Evolutionary conservation across 75 land plant species (phyloP), one percentile per base, ranked within the genome.

Genomic region (Isoetes taiwanensis): DNA sequence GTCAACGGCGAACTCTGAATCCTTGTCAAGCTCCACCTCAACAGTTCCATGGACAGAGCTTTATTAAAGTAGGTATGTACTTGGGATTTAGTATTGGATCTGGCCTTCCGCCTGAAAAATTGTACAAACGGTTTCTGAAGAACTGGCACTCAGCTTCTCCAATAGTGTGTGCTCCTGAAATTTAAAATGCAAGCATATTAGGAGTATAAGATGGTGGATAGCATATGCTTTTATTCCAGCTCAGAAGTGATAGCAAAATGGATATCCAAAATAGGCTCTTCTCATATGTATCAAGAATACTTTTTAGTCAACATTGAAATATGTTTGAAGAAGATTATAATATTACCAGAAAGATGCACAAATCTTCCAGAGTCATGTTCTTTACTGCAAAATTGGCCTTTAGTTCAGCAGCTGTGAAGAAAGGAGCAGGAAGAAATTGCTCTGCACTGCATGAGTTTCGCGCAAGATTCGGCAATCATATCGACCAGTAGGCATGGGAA

Each of bases 331-430:
- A n/a, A n/a, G n/a, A n/a, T n/a, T n/a, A n/a, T n/a, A n/a, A n/a
- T n/a, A n/a, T n/a, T 46, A 46, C 50, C 50, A 19, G 50, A 46
- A 19, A 46, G 25, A 23, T 46, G 50, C 25, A 46, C 50, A n/a
- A 46, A 23, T 46, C 50, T n/a, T 46, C 50, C 12, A 46, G 21
- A n/a, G 50, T 46, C 8, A 46, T 16, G 16, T 46, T 46, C 23
- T 46, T 16, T n/a, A 19, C 4, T 4, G 16, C 50, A n/a, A 46
- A 46, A 23, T n/a, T 46, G 16, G 6, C 50, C 16, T 46, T 46
- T 6, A 46, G 50, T n/a, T 46, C 25, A 6, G 50, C 4, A 5
- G 50, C 50, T 5, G 16, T 46, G 6, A 46, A 46, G 50, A 46
- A 46, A 8, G 50, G 50, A 4, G 50, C 6, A 6, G 50, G 50